A percentile compares a stretch with the other conserved stretches of the same genome.
These are phyloP conservation scores for Trichoderma erinaceum DNA, from an alignment of 495 filamentous ascomycete genomes.

Conservation along the genomic window DNA sequence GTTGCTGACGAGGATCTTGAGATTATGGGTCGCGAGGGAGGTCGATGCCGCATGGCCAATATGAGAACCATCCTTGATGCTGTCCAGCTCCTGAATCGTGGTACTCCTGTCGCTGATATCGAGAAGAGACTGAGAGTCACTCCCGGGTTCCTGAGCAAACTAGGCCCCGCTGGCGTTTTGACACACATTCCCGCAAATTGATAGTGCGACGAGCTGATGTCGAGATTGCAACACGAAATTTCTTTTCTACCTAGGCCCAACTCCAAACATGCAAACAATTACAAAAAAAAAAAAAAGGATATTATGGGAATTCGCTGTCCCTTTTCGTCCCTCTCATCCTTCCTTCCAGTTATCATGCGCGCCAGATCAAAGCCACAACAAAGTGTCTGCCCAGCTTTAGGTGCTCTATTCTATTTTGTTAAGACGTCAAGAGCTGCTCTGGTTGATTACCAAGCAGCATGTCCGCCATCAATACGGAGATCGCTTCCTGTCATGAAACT, in stretches of 20 bases:
- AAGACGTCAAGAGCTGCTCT: not conserved
- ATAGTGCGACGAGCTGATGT: not conserved
- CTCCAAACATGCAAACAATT: not conserved
- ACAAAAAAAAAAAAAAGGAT: not conserved
- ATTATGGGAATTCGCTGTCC: not conserved
- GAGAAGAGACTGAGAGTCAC: conserved; percentile 34
- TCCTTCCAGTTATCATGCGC: not conserved
- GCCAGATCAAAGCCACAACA: not conserved
- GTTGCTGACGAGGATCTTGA: conserved; percentile 34
- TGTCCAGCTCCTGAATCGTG: conserved; percentile 30
- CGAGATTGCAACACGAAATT: not conserved
- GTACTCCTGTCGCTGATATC: conserved; percentile 27
- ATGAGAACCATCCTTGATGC: conserved; percentile 32
- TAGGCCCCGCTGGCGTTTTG: conserved; percentile 32
- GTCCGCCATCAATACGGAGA: conserved; percentile 75
- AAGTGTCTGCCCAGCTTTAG: too few relatives aligned
- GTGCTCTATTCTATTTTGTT: not conserved
- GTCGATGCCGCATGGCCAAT: conserved; percentile 35
- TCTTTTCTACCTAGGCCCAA: conserved; percentile 4
- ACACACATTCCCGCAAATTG: conserved; percentile 13
- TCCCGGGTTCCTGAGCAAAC: conserved; percentile 32
- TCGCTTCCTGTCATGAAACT: conserved; percentile 82
- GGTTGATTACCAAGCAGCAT: conserved; percentile 62
- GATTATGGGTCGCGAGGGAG: conserved; percentile 22
- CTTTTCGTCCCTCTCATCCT: not conserved